Conservation (phyloP, 2,329 filamentous ascomycete species). For the Phoma herbarum region DNA sequence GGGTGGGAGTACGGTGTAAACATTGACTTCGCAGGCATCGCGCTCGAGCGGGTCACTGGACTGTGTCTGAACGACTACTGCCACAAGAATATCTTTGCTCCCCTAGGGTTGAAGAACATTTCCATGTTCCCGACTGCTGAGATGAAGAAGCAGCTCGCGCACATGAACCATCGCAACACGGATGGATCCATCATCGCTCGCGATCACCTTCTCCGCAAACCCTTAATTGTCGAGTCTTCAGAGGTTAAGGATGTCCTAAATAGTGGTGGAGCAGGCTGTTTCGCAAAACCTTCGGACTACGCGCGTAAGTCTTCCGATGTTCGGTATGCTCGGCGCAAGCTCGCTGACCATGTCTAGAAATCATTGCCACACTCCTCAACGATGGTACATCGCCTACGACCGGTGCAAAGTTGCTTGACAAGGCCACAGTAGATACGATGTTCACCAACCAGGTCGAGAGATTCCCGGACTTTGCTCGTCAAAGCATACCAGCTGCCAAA, state of each 20-base stretch:
- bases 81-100: slow-evolving; percentile 55
- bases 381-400: slow-evolving; percentile 68
- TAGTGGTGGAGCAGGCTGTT: slow-evolving; percentile 69
- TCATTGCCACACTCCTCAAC: slow-evolving; percentile 70
- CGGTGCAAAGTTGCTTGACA: slow-evolving; percentile 61
- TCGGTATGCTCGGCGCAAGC: slow-evolving; percentile 1
- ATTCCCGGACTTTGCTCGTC: slow-evolving; percentile 61
- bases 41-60: slow-evolving; percentile 55
- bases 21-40: slow-evolving; percentile 59
- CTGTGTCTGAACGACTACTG: slow-evolving; percentile 56
- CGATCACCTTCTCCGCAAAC: slow-evolving; percentile 62
- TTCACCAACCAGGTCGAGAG: slow-evolving; percentile 68
- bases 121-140: slow-evolving; percentile 64
- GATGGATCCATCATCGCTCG: slow-evolving; percentile 52
- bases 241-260: slow-evolving; percentile 60
- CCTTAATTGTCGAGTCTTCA: slow-evolving; percentile 55
- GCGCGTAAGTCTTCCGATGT: slow-evolving; percentile 55
- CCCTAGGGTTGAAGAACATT: slow-evolving; percentile 58
- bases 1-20: slow-evolving; percentile 63
- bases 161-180: slow-evolving; percentile 62
- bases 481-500: slow-evolving; percentile 58
- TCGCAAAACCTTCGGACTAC: slow-evolving; percentile 67
- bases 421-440: slow-evolving; percentile 69
- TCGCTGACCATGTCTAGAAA: slow-evolving; percentile 53
- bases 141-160: slow-evolving; percentile 65